Base-by-base conservation (phyloP, 2,329 filamentous ascomycete genomes). In the Penicillium psychrosexuale region DNA sequence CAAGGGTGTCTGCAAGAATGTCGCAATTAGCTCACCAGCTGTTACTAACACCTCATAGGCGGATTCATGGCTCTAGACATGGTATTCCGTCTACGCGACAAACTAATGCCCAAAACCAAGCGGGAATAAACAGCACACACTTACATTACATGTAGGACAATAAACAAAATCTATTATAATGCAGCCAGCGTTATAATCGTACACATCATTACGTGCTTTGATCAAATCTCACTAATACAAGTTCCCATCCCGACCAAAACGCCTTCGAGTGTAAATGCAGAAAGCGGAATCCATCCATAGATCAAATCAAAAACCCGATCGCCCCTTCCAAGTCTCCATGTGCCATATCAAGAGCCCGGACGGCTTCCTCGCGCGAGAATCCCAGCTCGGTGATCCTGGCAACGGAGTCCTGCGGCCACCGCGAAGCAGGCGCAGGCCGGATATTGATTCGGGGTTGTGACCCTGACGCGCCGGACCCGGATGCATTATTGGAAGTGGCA, bases 251-350 rank as follows among this genome's bases (percentile, higher is more conserved):
- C 42, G 40, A 47, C 43, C 50, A 52, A 33, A 53, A 57, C 57
- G 54, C 57, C 58, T 30, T 39, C 33, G 36, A 57, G 54, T 57
- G 51, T 53, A 53, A 48, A 61, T 56, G 50, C 56, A 44, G 36
- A n/a, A 34, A 33, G 13, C 28, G 34, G 24, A 38, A 17, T 19
- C 31, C 31, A 13, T 34, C n/a, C 17, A 24, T 51, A 75, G 57
- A 86, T 90, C 49, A 97, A 82, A 86, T 90, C 48, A 97, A 82
- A 59, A 96, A 80, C 46, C 88, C 86, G 44, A 91, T 92, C n/a
- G 93, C 93, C 60, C 87, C 84, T 59, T 97, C 90, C 8, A 97
- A 84, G 67, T 97, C 90, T 19, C 94, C 93, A 19, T 86, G 86
- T 15, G 90, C 89, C 30, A 90, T 90, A 66, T 91, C 84, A 48